Conservation (phyloP, 345 rosid species). For the Pistacia atlantica region DNA sequence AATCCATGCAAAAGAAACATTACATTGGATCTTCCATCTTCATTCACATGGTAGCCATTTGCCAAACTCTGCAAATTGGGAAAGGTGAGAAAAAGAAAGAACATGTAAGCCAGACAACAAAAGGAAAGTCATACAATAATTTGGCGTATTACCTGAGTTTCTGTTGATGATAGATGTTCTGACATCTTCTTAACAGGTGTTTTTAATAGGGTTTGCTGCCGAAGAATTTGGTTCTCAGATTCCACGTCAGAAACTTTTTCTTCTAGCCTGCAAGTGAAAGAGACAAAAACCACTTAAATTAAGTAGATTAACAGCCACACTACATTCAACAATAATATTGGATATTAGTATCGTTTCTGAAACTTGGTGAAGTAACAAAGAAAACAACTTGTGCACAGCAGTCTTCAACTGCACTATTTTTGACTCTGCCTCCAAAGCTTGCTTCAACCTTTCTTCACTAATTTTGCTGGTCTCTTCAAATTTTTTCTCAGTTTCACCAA, state of each 20-base stretch:
- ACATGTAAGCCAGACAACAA: constrained; percentile 8
- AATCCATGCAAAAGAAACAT: constrained; percentile 20
- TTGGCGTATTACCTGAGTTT: constrained; percentile 45
- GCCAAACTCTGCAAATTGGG: constrained; percentile 61
- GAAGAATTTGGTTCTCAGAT: constrained; percentile 81
- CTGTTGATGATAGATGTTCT: constrained; percentile 57
- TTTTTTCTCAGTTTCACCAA: constrained; percentile 88
- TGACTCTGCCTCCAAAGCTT: constrained; percentile 91
- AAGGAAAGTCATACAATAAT: constrained; percentile 10
- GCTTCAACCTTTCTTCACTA: constrained; percentile 93
- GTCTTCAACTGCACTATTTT: constrained; percentile 82
- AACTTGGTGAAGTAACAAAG: not conserved
- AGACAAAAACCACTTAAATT: constrained; percentile 6
- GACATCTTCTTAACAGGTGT: constrained; percentile 53
- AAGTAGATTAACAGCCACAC: constrained; percentile 4
- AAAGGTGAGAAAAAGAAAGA: constrained; percentile 15
- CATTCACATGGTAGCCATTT: constrained; percentile 77
- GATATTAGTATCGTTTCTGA: constrained; percentile 4
- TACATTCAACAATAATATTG: not conserved
- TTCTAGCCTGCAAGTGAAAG: constrained; percentile 71
- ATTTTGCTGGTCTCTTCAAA: constrained; percentile 74
- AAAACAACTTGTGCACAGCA: constrained; percentile 75
- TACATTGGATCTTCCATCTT: constrained; percentile 63
- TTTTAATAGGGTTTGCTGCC: constrained; percentile 63
- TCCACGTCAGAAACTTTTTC: constrained; percentile 84